These are phyloP conservation scores for Chaetomiaceae sp. DNA, from an alignment of 2,329 filamentous ascomycete genomes.

Conservation along the genomic window DNA sequence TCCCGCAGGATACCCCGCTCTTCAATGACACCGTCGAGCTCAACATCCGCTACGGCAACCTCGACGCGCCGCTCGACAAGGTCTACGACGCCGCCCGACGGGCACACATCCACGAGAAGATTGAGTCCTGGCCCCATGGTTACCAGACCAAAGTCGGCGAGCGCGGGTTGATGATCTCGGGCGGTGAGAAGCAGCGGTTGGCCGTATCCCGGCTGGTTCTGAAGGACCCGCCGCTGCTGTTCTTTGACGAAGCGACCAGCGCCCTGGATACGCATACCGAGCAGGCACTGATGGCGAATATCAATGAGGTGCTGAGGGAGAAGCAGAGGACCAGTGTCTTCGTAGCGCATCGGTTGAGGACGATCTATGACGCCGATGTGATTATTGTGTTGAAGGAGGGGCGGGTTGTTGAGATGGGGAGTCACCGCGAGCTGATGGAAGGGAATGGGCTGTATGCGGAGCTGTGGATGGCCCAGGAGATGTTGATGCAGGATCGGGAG, in stretches of 20 bases:
- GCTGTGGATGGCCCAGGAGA: constrained; percentile 63
- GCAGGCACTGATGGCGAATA: constrained; percentile 83
- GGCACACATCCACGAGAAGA: constrained; percentile 80
- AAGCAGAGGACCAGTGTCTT: constrained; percentile 88
- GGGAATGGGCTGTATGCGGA: constrained; percentile 76
- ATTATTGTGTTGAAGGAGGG: constrained; percentile 89
- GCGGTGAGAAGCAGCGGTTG: constrained; percentile 87
- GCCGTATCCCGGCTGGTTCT: constrained; percentile 79
- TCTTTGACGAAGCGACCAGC: constrained; percentile 93
- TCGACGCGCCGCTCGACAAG: constrained; percentile 68
- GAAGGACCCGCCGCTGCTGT: constrained; percentile 84
- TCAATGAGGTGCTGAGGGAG: constrained; percentile 86
- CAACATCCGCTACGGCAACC: constrained; percentile 88
- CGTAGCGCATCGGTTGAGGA: constrained; percentile 83
- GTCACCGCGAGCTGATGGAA: constrained; percentile 77
- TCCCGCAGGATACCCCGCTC: constrained; percentile 92
- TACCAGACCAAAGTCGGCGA: constrained; percentile 91
- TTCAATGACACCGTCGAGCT: constrained; percentile 97
- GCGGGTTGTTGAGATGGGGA: constrained; percentile 80
- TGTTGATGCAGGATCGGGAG: constrained; percentile 17
- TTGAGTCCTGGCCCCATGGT: constrained; percentile 75
- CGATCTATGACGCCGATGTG: constrained; percentile 86
- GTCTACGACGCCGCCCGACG: constrained; percentile 74
- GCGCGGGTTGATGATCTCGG: constrained; percentile 93
- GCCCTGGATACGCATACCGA: constrained; percentile 92